These are phyloP conservation scores for Stevia rebaudiana DNA, from an alignment of 140 eudicot species.

Conservation along the genomic window DNA sequence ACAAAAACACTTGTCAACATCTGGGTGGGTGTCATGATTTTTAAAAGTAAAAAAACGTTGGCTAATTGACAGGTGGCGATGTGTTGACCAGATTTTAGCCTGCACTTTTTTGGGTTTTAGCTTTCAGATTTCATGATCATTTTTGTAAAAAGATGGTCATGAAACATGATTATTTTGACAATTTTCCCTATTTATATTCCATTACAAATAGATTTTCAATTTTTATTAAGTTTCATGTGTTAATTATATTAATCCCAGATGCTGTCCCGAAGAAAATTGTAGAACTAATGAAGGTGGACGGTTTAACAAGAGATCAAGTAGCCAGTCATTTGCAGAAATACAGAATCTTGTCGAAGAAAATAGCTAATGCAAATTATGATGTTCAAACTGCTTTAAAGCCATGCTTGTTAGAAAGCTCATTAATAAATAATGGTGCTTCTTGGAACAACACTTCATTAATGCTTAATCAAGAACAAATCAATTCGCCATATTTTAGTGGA, in stretches of 20 bases:
- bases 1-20: too few relatives aligned
- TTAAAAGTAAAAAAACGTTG: too few relatives aligned
- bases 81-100: too few relatives aligned
- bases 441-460: conserved; percentile 4
- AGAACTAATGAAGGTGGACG: conserved; percentile 47
- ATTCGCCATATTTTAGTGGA: background rate
- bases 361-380: conserved; percentile 22
- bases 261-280: conserved; percentile 49
- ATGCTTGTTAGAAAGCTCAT: conserved; percentile 13
- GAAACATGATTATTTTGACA: too few relatives aligned
- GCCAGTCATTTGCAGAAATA: conserved; percentile 72
- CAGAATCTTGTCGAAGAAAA: conserved; percentile 29
- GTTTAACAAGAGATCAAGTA: conserved; percentile 48
- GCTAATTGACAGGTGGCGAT: too few relatives aligned
- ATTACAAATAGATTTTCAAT: background rate
- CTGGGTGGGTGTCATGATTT: too few relatives aligned
- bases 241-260: conserved; percentile 26
- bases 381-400: conserved; percentile 12
- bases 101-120: too few relatives aligned
- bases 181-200: background rate
- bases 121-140: too few relatives aligned
- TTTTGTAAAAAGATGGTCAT: too few relatives aligned
- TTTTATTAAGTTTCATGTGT: background rate
- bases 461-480: conserved; percentile 3
- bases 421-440: conserved; percentile 9